Conservation (phyloP, 1,284 basidiomycete genomes). For the Pseudozyma sp. region DNA sequence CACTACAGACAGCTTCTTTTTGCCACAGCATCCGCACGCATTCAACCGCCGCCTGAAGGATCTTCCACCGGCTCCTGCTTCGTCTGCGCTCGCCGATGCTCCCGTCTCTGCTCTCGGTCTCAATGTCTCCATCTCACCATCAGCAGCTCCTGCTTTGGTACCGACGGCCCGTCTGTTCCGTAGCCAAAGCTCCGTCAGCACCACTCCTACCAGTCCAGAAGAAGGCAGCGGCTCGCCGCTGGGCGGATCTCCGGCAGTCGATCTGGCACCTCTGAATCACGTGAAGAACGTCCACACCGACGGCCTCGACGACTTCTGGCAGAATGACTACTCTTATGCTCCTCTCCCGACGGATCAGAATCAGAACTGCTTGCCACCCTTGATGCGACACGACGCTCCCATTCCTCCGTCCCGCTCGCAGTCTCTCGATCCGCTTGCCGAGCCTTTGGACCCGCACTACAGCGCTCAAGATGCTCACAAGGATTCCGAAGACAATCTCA, state of each 20-base stretch:
- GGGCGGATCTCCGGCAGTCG: conserved; percentile 1
- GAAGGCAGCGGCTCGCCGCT: conserved; percentile 23
- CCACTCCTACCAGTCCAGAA: conserved; percentile 49
- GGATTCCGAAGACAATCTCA: conserved; percentile 1
- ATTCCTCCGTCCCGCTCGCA: conserved; percentile 42
- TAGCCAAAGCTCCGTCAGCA: conserved; percentile 47
- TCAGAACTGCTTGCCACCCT: conserved; percentile 25
- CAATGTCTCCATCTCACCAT: conserved; percentile 5
- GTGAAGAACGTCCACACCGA: neutral
- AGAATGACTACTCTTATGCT: conserved; percentile 36
- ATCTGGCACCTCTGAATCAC: conserved; percentile 13
- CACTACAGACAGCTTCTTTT: conserved; percentile 39
- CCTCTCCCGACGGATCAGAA: conserved; percentile 9
- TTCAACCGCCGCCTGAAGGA: conserved; percentile 28
- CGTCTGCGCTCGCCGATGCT: conserved; percentile 13
- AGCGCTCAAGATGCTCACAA: neutral
- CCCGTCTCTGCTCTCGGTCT: conserved; percentile 14
- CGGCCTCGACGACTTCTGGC: conserved; percentile 33
- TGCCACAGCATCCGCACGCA: conserved; percentile 32
- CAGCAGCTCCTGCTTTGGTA: neutral
- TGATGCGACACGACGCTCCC: conserved; percentile 35
- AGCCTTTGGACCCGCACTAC: conserved; percentile 5
- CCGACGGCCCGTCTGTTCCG: conserved; percentile 19
- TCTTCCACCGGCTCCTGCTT: conserved; percentile 17
- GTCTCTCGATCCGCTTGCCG: conserved; percentile 34